Percentiles rank a stretch among this genome's conserved stretches.
Evolutionary conservation across 2,329 filamentous ascomycete species (phyloP).

Genomic region (Cytospora piceicola): DNA sequence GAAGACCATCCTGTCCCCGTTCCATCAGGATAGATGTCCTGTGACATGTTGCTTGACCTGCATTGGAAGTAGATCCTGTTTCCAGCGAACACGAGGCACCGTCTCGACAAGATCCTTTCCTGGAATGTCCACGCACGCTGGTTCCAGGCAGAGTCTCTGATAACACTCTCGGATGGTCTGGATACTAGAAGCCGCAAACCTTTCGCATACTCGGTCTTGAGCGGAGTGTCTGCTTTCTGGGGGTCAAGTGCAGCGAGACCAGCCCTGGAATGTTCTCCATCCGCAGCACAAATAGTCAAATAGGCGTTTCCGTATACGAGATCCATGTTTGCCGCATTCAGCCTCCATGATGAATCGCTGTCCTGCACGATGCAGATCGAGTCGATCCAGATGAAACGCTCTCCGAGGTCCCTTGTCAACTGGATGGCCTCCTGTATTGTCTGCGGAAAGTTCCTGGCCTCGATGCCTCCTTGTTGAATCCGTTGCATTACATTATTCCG

Average conservation of each 20-base stretch:
- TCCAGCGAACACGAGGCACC: conserved; percentile 43
- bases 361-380: conserved; percentile 14
- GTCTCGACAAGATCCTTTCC: conserved; percentile 42
- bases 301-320: conserved; percentile 39
- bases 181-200: conserved; percentile 34
- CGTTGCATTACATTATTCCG: neutral
- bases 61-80: conserved; percentile 41
- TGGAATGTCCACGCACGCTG: conserved; percentile 46
- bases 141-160: conserved; percentile 39
- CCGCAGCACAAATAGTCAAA: conserved; percentile 42
- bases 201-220: conserved; percentile 28
- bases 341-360: conserved; percentile 33
- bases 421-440: neutral
- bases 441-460: neutral
- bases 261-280: conserved; percentile 31
- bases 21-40: conserved; percentile 38
- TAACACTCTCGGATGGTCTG: conserved; percentile 32
- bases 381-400: conserved; percentile 8
- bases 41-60: conserved; percentile 34
- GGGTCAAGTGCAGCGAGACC: conserved; percentile 10
- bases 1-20: conserved; percentile 37
- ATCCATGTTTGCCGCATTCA: conserved; percentile 39
- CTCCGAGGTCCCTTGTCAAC: neutral
- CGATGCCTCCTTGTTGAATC: neutral
- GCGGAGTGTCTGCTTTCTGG: conserved; percentile 10